These are phyloP conservation scores for Fusarium lyarnte DNA, from an alignment of 2,329 filamentous ascomycete genomes.

Conservation along the genomic window DNA sequence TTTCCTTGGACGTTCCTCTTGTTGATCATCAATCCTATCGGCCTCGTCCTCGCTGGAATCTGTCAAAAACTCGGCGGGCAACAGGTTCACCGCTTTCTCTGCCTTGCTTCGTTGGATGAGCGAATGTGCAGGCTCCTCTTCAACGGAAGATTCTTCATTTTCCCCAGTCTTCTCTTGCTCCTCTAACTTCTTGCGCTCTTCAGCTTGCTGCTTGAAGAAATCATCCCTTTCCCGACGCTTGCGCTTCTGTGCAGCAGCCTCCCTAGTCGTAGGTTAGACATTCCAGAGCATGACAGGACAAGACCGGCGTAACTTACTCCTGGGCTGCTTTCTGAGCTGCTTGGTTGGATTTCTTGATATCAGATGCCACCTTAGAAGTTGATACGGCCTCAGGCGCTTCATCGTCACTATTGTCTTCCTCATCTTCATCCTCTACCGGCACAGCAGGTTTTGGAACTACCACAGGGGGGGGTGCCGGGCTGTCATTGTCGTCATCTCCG, in stretches of 20 bases:
- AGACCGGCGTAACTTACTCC: constrained; percentile 53
- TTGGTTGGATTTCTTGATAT: constrained; percentile 57
- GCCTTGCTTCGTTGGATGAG: constrained; percentile 38
- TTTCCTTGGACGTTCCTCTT: constrained; percentile 49
- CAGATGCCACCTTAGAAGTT: constrained; percentile 58
- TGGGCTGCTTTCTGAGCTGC: constrained; percentile 60
- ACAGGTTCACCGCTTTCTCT: constrained; percentile 55
- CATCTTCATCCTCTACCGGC: constrained; percentile 43
- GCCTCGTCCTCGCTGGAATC: constrained; percentile 59
- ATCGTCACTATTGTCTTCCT: constrained; percentile 59
- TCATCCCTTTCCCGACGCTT: constrained; percentile 66
- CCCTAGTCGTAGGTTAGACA: constrained; percentile 48
- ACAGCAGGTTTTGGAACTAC: constrained; percentile 17
- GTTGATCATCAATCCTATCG: constrained; percentile 41
- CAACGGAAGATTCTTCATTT: constrained; percentile 22
- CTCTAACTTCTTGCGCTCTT: constrained; percentile 55
- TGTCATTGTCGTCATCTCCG: constrained; percentile 47
- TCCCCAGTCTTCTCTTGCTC: constrained; percentile 36
- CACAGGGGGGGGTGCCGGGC: constrained; percentile 4
- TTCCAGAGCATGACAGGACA: background rate
- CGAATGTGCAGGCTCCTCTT: constrained; percentile 14
- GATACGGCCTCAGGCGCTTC: constrained; percentile 69
- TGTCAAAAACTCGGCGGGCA: constrained; percentile 63
- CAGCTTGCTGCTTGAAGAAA: constrained; percentile 65
- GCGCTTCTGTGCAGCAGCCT: constrained; percentile 61